Evolutionary conservation across 495 filamentous ascomycete species (phyloP), one percentile per base, ranked within the genome.

Genomic region (Talaromyces wortmannii): DNA sequence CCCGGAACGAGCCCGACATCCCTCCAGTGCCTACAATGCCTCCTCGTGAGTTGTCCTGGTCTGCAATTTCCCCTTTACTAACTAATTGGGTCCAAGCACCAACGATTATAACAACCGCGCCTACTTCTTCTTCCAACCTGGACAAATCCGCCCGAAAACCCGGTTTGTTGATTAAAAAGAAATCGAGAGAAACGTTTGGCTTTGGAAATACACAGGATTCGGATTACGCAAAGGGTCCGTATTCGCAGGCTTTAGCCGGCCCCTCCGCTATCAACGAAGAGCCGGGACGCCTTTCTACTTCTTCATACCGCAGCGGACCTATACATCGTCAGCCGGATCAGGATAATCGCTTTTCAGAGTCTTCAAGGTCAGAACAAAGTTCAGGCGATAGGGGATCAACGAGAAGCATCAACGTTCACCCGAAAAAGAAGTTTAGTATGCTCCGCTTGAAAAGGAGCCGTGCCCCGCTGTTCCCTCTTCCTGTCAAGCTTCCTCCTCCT

Each of bases 101-200:
- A 16, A 83, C 85, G 48, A 98, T 98, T 64, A 92, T 97, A 64
- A 96, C 86, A 18, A 98, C 94, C 11, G 87, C 92, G 29, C 94
- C 94, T 6, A 92, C 91, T 1, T 78, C 86, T 55, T 82, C 86
- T 56, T 82, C 92, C 47, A 71, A 75, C 30, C 52, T 72, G 6
- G 78, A 79, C 8, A 55, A 55, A 15, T 50, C 53, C 29, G 53
- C 53, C n/a, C 47, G 59, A 74, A 79, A 43, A 63, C 55, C 48
- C 73, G 29, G 57, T 72, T 52, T 59, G 4, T 33, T 48, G 13
- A 23, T 31, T 4, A 31, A 32, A 16, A 55, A 48, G 18, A 15
- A 17, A 30, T 55, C 53, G 16, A 49, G 17, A 43, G 45, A 55
- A 42, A 31, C 32, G 15, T 16, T 55, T 2, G 13, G 23, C 10